These are phyloP conservation scores for Trichosanthes cucumerina DNA, from an alignment of 306 rosid genomes.

Conservation along the genomic window DNA sequence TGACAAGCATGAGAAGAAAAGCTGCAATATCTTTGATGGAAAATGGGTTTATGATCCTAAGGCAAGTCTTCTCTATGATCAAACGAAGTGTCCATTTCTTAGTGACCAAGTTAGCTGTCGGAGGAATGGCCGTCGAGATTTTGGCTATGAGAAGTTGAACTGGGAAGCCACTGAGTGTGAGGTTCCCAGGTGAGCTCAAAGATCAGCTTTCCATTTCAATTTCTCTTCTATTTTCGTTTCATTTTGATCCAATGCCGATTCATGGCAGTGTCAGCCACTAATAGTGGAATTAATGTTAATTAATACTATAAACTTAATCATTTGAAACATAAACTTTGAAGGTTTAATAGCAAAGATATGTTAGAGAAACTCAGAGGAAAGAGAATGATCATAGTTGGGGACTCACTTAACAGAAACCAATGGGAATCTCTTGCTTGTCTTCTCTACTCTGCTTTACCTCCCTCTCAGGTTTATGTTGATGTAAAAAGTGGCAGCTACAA, in stretches of 20 bases:
- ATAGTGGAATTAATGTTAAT: neutral
- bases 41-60: slow-evolving; percentile 30
- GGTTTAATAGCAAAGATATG: slow-evolving; percentile 26
- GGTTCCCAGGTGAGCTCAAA: slow-evolving; percentile 23
- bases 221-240: neutral
- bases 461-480: slow-evolving; percentile 17
- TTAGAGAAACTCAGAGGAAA: slow-evolving; percentile 36
- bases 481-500: slow-evolving; percentile 19
- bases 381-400: slow-evolving; percentile 34
- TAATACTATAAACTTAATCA: neutral
- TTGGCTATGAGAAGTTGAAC: slow-evolving; percentile 32
- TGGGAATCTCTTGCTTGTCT: slow-evolving; percentile 46
- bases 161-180: slow-evolving; percentile 34
- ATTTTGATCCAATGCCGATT: neutral
- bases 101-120: slow-evolving; percentile 40
- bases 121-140: slow-evolving; percentile 34
- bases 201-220: neutral
- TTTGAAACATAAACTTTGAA: neutral
- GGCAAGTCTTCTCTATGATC: slow-evolving; percentile 22
- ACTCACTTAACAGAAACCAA: slow-evolving; percentile 41
- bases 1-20: neutral
- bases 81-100: slow-evolving; percentile 29
- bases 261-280: neutral
- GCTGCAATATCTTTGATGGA: slow-evolving; percentile 31
- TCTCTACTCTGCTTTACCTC: slow-evolving; percentile 25